phyloP scores from a whole-genome alignment of 345 rosid genomes.

The Arabis alpina region DNA sequence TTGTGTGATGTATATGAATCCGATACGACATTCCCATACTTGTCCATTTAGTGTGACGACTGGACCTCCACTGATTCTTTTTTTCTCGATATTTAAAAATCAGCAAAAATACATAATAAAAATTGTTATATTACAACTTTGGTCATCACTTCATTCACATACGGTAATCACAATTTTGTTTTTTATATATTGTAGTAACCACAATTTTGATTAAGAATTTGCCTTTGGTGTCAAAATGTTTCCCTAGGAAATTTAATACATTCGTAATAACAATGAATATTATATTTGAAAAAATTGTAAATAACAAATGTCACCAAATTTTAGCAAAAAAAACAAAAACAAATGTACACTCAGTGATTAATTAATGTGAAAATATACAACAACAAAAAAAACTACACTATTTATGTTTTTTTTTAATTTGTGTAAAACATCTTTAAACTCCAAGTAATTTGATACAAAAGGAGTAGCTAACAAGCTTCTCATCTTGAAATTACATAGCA shows the following conservation, averaged over 20 bases:
- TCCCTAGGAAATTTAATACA: neutral
- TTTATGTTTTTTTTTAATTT: too few species aligned
- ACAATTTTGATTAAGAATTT: neutral
- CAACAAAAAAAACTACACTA: too few species aligned
- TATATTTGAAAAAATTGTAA: too few species aligned
- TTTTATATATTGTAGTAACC: neutral
- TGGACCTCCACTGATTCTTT: conserved; percentile 11
- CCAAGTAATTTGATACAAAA: too few species aligned
- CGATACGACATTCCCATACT: conserved; percentile 24
- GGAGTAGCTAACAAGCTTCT: neutral
- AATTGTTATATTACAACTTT: neutral
- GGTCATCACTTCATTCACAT: neutral
- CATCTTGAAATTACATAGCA: neutral
- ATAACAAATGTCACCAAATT: too few species aligned
- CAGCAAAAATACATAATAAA: neutral
- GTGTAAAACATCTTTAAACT: too few species aligned
- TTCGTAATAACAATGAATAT: neutral
- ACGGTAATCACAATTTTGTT: neutral
- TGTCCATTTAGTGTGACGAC: conserved; percentile 23
- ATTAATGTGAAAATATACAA: too few species aligned
- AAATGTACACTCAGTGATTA: too few species aligned
- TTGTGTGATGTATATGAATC: conserved; percentile 19
- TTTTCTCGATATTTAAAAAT: neutral
- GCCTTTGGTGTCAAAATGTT: neutral
- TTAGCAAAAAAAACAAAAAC: too few species aligned